Percentiles rank a stretch among this genome's conserved stretches.
These are phyloP conservation scores for Lipomyces mesembrius DNA, from an alignment of 805 yeast genomes.

Conservation along the genomic window DNA sequence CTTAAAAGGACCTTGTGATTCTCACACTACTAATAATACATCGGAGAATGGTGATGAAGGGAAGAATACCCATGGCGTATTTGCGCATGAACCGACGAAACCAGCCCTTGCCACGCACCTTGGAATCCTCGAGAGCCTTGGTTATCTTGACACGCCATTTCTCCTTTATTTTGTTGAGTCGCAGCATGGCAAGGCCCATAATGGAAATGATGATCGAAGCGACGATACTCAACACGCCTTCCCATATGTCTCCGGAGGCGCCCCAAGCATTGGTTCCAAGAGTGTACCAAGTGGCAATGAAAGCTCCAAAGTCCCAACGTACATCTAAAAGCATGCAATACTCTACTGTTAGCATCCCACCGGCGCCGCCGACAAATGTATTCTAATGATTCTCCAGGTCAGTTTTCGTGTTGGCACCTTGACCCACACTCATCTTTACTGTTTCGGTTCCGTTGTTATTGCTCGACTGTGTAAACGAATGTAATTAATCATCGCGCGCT, in stretches of 20 bases:
- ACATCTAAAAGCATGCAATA: too few species aligned
- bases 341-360: too few species aligned
- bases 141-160: slow-evolving; percentile 98
- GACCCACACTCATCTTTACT: too few species aligned
- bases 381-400: too few species aligned
- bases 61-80: slow-evolving; percentile 86
- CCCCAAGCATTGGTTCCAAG: slow-evolving; percentile 84
- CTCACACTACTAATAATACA: too few species aligned
- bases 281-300: slow-evolving; percentile 90
- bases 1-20: too few species aligned
- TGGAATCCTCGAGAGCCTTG: slow-evolving; percentile 59
- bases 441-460: too few species aligned
- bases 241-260: slow-evolving; percentile 91
- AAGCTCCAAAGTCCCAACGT: too few species aligned
- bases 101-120: slow-evolving; percentile 39
- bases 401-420: too few species aligned
- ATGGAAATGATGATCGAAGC: slow-evolving; percentile 86
- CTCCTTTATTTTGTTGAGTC: slow-evolving; percentile 93
- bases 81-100: slow-evolving; percentile 64
- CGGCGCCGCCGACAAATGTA: too few species aligned
- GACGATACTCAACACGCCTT: slow-evolving; percentile 89
- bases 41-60: slow-evolving; percentile 88
- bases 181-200: slow-evolving; percentile 96
- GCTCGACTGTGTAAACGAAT: too few species aligned
- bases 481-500: too few species aligned